phyloP scores from a whole-genome alignment of 2,329 filamentous ascomycete genomes.

The Cercospora berteroae region DNA sequence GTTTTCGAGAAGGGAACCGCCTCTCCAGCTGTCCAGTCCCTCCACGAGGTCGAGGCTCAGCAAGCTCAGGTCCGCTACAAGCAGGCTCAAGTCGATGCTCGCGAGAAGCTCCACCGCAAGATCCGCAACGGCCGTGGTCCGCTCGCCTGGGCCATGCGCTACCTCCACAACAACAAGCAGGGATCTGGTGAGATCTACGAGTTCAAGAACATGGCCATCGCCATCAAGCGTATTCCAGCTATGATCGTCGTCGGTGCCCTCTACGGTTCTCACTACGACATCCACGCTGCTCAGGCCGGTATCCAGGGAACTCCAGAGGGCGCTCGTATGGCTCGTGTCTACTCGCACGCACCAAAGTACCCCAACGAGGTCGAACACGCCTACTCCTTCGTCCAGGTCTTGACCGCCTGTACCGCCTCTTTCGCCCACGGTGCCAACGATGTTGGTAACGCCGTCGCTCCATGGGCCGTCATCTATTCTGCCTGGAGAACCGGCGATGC shows the following conservation, averaged over 20 bases:
- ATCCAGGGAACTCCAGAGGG: slow-evolving; percentile 71
- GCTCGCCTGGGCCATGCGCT: slow-evolving; percentile 81
- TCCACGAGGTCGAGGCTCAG: slow-evolving; percentile 35
- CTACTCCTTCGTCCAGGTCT: slow-evolving; percentile 65
- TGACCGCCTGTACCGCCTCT: slow-evolving; percentile 69
- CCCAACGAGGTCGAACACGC: slow-evolving; percentile 62
- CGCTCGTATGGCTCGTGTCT: slow-evolving; percentile 61
- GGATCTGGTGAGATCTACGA: slow-evolving; percentile 73
- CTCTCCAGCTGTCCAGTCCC: slow-evolving; percentile 21
- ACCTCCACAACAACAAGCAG: slow-evolving; percentile 70
- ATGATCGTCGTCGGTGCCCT: slow-evolving; percentile 61
- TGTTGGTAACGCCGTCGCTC: slow-evolving; percentile 62
- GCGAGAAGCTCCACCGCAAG: slow-evolving; percentile 60
- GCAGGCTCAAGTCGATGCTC: slow-evolving; percentile 57
- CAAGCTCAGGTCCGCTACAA: slow-evolving; percentile 51
- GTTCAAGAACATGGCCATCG: slow-evolving; percentile 63
- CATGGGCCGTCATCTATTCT: slow-evolving; percentile 62
- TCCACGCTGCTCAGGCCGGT: slow-evolving; percentile 72
- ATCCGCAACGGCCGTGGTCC: slow-evolving; percentile 63
- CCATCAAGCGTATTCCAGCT: slow-evolving; percentile 66
- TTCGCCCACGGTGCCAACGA: slow-evolving; percentile 71
- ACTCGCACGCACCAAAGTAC: slow-evolving; percentile 59
- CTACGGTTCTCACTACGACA: slow-evolving; percentile 79
- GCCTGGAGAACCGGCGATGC: slow-evolving; percentile 54
- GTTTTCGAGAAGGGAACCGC: slow-evolving; percentile 36